These are phyloP conservation scores for Erodium trifolium DNA, from an alignment of 441 rosid species.

Conservation along the genomic window DNA sequence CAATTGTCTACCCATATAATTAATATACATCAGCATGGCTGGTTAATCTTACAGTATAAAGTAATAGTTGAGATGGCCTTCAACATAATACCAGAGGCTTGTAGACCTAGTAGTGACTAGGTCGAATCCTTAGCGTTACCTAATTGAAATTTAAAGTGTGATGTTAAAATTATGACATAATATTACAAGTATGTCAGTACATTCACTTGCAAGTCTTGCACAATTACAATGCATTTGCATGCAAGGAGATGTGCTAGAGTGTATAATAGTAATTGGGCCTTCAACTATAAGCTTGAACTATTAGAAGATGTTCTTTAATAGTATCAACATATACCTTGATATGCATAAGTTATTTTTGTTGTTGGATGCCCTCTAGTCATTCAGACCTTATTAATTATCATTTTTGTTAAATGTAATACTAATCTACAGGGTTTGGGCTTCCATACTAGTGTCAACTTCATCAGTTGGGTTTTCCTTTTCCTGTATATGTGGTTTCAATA, in stretches of 20 bases:
- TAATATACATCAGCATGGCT: not conserved
- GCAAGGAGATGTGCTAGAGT: not conserved
- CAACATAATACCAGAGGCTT: not conserved
- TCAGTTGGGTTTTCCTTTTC: not conserved
- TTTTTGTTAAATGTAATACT: not conserved
- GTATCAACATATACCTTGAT: not conserved
- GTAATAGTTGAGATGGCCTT: not conserved
- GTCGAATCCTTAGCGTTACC: not conserved
- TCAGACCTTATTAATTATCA: not conserved
- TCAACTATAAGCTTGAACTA: not conserved
- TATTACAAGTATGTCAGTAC: not conserved
- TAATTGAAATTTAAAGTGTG: not conserved
- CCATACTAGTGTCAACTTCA: not conserved
- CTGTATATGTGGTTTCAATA: not conserved
- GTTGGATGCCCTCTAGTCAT: not conserved
- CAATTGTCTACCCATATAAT: not conserved
- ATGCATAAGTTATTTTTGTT: not conserved
- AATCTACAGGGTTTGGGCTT: not conserved
- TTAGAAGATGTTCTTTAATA: conserved; percentile 1
- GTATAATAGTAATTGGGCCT: not conserved
- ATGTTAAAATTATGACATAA: not conserved
- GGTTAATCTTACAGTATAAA: not conserved
- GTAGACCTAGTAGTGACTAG: not conserved
- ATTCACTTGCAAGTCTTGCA: not conserved
- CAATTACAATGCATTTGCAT: not conserved